Evolutionary conservation across 805 yeast species (phyloP), one percentile per base, ranked within the genome.

Genomic region (Wickerhamiella siamensis): DNA sequence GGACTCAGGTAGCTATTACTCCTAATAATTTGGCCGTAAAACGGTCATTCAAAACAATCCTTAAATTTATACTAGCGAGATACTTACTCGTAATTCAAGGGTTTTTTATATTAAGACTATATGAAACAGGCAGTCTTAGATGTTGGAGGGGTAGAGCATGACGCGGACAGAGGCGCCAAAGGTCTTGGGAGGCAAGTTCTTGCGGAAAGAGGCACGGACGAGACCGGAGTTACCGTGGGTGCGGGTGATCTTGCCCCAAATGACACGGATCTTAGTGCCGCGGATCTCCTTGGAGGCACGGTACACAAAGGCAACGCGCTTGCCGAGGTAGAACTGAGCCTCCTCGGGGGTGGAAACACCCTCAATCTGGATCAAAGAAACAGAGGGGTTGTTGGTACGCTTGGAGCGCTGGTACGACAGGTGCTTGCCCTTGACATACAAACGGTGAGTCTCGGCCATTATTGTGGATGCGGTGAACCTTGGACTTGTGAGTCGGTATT

Each of bases 361-460:
- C 76, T 91, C 98, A 65, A 88, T 80, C 77, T 91, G 83, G 69
- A 91, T 74, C 70, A 91, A 78, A 55, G 98, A 91, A 61, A 83
- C 83, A 75, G 83, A 81, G 70, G 98, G 96, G 93, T 91, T 83
- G 80, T 79, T 86, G 67, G 81, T 83, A 71, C 78, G 78, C 86
- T 91, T 91, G 62, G 96, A 86, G 77, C 98, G 93, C 79, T 91
- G 97, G 94, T 88, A 91, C 63, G 96, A 87, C 67, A 91, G 69
- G 82, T 91, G 98, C 80, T 88, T 91, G 75, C 97, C 98, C 80
- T 88, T 91, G 74, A 91, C 97, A 95, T 91, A 91, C 75, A 91
- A 47, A 54, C 55, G 52, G 41, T 51, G 51, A 49, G 52, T 51
- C 46, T 49, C 45, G 46, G 57, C 54, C 56, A 52, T 51, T 36